These are phyloP conservation scores for Eimeria praecox DNA, from an alignment of 169 alveolate genomes.

Conservation along the genomic window DNA sequence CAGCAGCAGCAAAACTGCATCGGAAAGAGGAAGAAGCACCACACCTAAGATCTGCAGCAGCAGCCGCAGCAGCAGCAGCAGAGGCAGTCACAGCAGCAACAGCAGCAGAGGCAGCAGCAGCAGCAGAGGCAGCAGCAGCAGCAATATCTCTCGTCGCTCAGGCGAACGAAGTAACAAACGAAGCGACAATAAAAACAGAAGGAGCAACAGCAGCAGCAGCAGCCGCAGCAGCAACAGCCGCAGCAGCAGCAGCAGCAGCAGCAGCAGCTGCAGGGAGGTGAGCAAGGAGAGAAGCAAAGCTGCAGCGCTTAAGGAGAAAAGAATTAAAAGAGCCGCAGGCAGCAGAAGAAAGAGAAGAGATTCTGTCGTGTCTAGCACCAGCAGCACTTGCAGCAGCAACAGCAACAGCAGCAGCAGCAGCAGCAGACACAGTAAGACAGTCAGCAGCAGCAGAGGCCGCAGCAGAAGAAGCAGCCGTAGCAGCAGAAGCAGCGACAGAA, in stretches of 20 bases:
- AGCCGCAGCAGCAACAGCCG: background rate
- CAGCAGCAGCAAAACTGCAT: no score
- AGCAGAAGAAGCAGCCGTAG: no score
- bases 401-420: background rate
- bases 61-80: no score
- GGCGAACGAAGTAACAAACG: background rate
- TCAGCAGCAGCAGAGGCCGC: no score
- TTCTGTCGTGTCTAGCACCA: background rate
- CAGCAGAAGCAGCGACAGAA: no score
- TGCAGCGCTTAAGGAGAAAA: background rate
- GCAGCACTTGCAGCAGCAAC: background rate
- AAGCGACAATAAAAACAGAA: background rate
- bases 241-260: constrained; percentile 20
- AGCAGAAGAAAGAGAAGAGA: background rate
- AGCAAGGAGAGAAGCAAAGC: background rate
- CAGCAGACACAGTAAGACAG: background rate
- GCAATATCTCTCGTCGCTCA: background rate
- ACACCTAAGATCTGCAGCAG: no score
- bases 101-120: background rate
- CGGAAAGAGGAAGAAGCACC: no score
- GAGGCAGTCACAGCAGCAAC: no score
- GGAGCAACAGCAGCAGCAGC: background rate
- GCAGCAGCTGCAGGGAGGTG: background rate
- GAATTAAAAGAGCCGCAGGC: background rate
- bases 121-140: background rate